Conservation (phyloP, 2,329 filamentous ascomycete genomes). For the Penicillium sp. region DNA sequence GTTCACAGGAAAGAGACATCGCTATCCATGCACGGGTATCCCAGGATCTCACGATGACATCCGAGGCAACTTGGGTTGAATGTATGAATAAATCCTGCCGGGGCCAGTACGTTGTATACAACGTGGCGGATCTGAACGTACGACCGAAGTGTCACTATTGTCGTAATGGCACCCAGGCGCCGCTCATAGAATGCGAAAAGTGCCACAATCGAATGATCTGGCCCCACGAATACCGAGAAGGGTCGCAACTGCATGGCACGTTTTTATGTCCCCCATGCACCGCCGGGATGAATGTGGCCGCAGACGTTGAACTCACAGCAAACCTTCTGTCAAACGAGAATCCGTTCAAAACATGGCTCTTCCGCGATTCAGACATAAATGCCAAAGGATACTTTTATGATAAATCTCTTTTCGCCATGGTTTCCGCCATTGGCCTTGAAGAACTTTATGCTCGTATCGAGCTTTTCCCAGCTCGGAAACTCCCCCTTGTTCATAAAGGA, state of each 20-base stretch:
- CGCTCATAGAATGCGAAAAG: not conserved
- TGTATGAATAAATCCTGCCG: constrained; percentile 41
- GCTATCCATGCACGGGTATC: not conserved
- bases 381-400: not conserved
- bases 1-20: not conserved
- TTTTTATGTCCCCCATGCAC: not conserved
- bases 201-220: not conserved
- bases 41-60: not conserved
- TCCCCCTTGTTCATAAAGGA: not conserved
- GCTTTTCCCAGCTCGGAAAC: not conserved
- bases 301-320: not conserved
- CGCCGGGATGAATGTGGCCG: not conserved
- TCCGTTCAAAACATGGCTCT: not conserved
- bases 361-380: not conserved
- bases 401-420: not conserved
- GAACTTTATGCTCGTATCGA: not conserved
- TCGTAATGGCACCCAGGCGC: constrained; percentile 18
- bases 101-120: constrained; percentile 49
- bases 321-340: not conserved
- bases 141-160: constrained; percentile 49
- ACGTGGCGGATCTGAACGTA: constrained; percentile 36
- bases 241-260: not conserved
- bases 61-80: constrained; percentile 40
- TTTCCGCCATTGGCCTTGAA: not conserved
- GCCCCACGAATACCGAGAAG: not conserved